Conservation (phyloP, 225 moss, liverwort and hornwort species). For the Asterella californica region DNA sequence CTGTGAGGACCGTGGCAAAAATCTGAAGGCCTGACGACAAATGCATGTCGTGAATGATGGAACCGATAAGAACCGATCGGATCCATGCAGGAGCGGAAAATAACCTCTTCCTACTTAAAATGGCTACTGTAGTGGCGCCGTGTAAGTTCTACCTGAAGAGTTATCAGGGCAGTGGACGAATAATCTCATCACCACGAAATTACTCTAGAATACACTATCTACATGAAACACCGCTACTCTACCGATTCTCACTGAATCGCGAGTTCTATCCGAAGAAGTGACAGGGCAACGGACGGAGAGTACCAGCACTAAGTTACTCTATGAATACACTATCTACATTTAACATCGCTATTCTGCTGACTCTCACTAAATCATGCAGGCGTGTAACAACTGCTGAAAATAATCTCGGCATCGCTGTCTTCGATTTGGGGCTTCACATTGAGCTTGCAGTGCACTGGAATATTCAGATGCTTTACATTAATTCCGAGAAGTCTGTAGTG, state of each 20-base stretch:
- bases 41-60: not conserved
- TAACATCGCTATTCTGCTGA: not conserved
- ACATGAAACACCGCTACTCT: not conserved
- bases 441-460: conserved; percentile 27
- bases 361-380: not conserved
- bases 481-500: conserved; percentile 24
- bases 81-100: not conserved
- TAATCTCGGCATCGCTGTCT: conserved; percentile 8
- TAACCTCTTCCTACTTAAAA: conserved; percentile 1
- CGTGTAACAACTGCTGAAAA: conserved; percentile 31
- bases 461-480: conserved; percentile 18
- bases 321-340: not conserved
- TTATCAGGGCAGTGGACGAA: not conserved
- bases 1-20: not conserved
- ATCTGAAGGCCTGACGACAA: too few species aligned
- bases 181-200: not conserved
- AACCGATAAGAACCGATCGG: not conserved
- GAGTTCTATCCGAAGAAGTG: too few species aligned
- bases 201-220: not conserved
- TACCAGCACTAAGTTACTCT: not conserved
- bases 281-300: not conserved
- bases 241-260: not conserved
- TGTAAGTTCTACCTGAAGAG: not conserved
- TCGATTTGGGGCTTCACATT: conserved; percentile 30
- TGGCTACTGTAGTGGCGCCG: not conserved